Conservation (phyloP, 202 grass and related monocot species). For the Schoenoplectus tabernaemontani region DNA sequence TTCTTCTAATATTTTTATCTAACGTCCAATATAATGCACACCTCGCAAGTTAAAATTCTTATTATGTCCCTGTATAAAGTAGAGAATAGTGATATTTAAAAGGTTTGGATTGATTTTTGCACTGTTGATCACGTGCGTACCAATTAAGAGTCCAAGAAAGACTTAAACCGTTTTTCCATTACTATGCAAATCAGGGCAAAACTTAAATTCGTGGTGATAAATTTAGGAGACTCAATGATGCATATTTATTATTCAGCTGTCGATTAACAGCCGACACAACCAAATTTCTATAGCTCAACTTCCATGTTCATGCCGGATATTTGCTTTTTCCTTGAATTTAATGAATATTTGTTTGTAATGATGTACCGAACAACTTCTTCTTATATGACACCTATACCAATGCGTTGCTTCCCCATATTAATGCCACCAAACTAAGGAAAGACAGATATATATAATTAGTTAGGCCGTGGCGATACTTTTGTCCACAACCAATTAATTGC, state of each 20-base stretch:
- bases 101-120: not conserved
- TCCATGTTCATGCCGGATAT: too few relatives aligned
- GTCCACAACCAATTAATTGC: not conserved
- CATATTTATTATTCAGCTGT: not conserved
- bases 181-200: not conserved
- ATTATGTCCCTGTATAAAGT: too few relatives aligned
- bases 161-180: not conserved
- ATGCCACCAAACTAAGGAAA: not conserved
- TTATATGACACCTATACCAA: not conserved
- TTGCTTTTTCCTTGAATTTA: not conserved
- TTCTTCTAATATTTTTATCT: too few relatives aligned
- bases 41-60: too few relatives aligned
- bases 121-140: too few relatives aligned
- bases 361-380: not conserved
- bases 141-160: not conserved
- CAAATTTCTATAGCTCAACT: not conserved
- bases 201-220: not conserved
- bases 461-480: not conserved
- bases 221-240: not conserved
- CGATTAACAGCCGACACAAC: not conserved
- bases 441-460: not conserved
- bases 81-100: not conserved
- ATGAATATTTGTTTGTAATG: not conserved
- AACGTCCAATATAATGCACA: too few relatives aligned
- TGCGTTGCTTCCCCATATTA: not conserved